A percentile compares a stretch with the other conserved stretches of the same genome.
These are phyloP conservation scores for Neurospora sp. DNA, from an alignment of 495 filamentous ascomycete genomes.

Conservation along the genomic window DNA sequence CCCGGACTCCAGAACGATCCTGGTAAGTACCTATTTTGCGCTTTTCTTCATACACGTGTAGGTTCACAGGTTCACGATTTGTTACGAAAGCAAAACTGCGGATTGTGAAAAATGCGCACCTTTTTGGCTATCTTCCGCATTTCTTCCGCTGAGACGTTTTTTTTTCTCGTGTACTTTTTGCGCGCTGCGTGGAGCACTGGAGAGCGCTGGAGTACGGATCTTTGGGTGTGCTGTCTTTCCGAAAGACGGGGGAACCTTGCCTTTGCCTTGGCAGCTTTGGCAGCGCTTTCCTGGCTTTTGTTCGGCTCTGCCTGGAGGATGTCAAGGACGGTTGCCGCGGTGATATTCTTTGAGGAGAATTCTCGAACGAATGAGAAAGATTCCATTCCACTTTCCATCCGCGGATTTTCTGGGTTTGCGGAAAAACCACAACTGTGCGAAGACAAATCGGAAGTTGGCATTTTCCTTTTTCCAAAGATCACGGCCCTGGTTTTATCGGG, in stretches of 20 bases:
- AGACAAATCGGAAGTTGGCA: not conserved
- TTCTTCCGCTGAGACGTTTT: not conserved
- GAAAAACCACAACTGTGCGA: not conserved
- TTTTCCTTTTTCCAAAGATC: not conserved
- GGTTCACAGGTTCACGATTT: no score
- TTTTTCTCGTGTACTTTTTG: not conserved
- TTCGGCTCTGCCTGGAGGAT: not conserved
- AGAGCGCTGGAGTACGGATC: no score
- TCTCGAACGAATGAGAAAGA: not conserved
- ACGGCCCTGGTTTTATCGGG: not conserved
- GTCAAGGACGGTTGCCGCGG: not conserved
- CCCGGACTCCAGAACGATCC: not conserved
- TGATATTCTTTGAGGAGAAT: not conserved
- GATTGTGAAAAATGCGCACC: not conserved
- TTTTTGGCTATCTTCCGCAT: not conserved
- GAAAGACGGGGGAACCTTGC: not conserved
- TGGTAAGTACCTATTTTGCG: no score
- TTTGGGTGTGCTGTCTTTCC: not conserved
- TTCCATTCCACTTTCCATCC: not conserved
- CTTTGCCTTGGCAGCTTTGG: not conserved
- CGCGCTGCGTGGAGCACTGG: not conserved
- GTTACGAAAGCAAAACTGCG: not conserved
- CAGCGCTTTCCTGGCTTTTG: not conserved
- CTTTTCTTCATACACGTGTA: no score
- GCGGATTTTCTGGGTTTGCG: not conserved